A percentile compares a stretch with the other conserved stretches of the same genome.
phyloP scores from a whole-genome alignment of 257 asterid genomes.

The Solanum acaule region DNA sequence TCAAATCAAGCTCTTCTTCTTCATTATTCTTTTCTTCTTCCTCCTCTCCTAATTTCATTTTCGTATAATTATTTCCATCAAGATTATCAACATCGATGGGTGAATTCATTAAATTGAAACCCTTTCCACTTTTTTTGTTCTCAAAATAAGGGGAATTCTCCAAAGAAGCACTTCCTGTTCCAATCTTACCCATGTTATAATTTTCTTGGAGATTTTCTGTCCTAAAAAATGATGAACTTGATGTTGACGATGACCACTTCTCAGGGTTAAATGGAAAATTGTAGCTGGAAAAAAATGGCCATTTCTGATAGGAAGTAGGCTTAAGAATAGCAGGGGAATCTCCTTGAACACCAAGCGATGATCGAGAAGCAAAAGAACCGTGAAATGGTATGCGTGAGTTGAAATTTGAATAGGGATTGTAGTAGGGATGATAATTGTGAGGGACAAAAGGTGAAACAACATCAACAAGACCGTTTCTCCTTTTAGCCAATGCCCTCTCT shows the following conservation, averaged over 20 bases:
- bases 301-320: constrained; percentile 8
- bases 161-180: background rate
- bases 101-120: background rate
- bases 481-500: constrained; percentile 49
- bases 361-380: constrained; percentile 11
- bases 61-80: background rate
- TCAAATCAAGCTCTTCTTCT: background rate
- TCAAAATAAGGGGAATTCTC: background rate
- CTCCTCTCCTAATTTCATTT: background rate
- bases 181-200: background rate
- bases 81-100: background rate
- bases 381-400: constrained; percentile 21
- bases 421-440: constrained; percentile 23
- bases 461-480: constrained; percentile 28
- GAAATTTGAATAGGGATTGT: constrained; percentile 14
- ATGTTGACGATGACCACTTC: constrained; percentile 6
- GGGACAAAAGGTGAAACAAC: constrained; percentile 20
- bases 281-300: constrained; percentile 10
- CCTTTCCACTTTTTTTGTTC: background rate
- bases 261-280: constrained; percentile 9
- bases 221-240: constrained; percentile 4
- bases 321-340: constrained; percentile 32
- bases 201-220: background rate
- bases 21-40: background rate
- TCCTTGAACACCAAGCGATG: constrained; percentile 28